These are phyloP conservation scores for Fusarium odoratissimum DNA, from an alignment of 2,329 filamentous ascomycete species.

Conservation along the genomic window DNA sequence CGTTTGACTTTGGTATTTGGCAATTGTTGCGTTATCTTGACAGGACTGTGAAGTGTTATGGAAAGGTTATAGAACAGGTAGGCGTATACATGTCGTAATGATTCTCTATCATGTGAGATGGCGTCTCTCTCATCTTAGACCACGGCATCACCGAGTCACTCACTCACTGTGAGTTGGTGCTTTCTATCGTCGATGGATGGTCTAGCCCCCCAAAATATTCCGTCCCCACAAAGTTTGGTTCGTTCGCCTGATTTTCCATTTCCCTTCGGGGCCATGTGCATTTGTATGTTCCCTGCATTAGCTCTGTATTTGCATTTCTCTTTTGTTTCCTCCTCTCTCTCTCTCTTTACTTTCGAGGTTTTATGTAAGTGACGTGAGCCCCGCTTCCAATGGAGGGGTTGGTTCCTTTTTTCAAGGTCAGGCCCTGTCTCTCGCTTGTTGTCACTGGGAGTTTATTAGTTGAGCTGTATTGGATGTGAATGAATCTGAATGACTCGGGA, in stretches of 20 bases:
- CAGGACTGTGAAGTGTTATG: neutral
- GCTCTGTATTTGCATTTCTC: neutral
- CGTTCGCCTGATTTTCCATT: conserved; percentile 13
- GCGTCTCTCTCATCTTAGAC: neutral
- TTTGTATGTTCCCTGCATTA: conserved; percentile 26
- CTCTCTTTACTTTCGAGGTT: neutral
- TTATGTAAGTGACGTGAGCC: conserved; percentile 12
- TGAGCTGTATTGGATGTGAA: neutral
- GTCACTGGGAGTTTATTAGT: conserved; percentile 3
- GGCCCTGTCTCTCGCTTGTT: neutral
- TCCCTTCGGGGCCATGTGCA: conserved; percentile 28
- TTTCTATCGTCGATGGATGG: neutral
- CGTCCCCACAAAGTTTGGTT: conserved; percentile 12
- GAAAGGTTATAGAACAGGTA: neutral
- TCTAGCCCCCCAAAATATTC: neutral
- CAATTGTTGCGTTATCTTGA: neutral
- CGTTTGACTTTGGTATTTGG: neutral
- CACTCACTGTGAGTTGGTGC: neutral
- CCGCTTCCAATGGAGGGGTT: conserved; percentile 15
- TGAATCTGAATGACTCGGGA: conserved; percentile 2
- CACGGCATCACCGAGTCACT: conserved; percentile 8
- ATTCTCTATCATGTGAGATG: neutral
- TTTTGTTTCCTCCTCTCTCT: neutral
- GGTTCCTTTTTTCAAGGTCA: neutral
- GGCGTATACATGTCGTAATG: neutral